Conservation (phyloP, 352 stramenopile species). For the Pythium myriotylum region DNA sequence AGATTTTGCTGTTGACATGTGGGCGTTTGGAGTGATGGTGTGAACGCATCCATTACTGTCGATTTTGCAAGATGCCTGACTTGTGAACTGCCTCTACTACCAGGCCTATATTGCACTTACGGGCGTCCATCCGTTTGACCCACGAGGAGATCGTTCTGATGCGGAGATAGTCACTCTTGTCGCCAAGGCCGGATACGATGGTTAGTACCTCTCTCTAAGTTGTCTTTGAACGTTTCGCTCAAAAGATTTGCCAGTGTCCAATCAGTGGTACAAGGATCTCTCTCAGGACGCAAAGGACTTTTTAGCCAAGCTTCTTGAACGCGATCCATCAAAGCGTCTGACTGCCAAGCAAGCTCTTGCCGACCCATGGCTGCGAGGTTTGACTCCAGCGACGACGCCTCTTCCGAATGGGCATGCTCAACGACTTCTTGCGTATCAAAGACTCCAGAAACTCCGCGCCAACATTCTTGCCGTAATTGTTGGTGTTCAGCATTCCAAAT, state of each 20-base stretch:
- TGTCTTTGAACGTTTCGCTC: too few species aligned
- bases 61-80: too few species aligned
- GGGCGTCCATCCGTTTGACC: constrained; percentile 77
- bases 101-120: constrained; percentile 79
- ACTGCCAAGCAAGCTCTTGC: constrained; percentile 58
- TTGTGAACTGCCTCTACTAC: background rate
- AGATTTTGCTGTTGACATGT: constrained; percentile 79
- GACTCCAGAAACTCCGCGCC: constrained; percentile 69
- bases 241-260: constrained; percentile 38
- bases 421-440: constrained; percentile 63
- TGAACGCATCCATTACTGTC: too few species aligned
- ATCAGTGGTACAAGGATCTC: constrained; percentile 67
- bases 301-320: constrained; percentile 50
- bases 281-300: constrained; percentile 67
- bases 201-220: constrained; percentile 33
- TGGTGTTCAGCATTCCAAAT: constrained; percentile 59
- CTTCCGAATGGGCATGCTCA: constrained; percentile 51
- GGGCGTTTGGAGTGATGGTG: constrained; percentile 79
- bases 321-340: constrained; percentile 49
- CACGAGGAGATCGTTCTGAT: constrained; percentile 67
- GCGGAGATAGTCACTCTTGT: constrained; percentile 70
- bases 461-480: constrained; percentile 81
- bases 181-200: constrained; percentile 58
- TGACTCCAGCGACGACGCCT: constrained; percentile 44
- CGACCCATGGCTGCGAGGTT: constrained; percentile 62